Conservation (phyloP, 768 basidiomycete species). For the Chalciporus piperatus region DNA sequence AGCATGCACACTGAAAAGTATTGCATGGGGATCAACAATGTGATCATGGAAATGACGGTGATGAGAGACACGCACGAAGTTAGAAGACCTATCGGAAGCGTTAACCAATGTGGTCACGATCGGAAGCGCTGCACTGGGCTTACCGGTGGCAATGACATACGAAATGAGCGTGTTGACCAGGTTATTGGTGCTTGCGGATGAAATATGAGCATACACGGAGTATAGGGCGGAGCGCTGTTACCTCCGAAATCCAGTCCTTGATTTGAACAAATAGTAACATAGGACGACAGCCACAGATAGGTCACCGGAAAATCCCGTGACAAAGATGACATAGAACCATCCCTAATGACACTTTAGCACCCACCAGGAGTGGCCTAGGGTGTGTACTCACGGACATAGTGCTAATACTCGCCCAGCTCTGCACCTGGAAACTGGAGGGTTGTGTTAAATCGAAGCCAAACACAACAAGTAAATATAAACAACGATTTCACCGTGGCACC, state of each 20-base stretch:
- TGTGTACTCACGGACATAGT: conserved; percentile 36
- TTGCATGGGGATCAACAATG: neutral
- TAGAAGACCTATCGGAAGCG: conserved; percentile 36
- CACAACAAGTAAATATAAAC: conserved; percentile 10
- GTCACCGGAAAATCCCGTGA: conserved; percentile 48
- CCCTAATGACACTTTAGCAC: conserved; percentile 29
- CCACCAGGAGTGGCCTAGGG: neutral
- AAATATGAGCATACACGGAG: neutral
- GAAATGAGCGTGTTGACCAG: conserved; percentile 46
- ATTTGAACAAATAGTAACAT: conserved; percentile 45
- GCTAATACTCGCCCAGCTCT: conserved; percentile 37
- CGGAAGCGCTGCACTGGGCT: conserved; percentile 20
- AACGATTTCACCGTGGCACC: conserved; percentile 55
- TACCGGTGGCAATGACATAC: conserved; percentile 56
- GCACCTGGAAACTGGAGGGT: conserved; percentile 37
- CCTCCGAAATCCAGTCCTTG: conserved; percentile 52
- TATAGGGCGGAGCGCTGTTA: conserved; percentile 15
- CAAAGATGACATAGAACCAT: conserved; percentile 53
- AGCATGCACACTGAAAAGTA: conserved; percentile 43
- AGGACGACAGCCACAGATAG: conserved; percentile 48
- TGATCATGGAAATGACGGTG: neutral
- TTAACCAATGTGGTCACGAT: neutral
- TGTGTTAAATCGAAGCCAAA: neutral
- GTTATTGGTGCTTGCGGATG: conserved; percentile 44
- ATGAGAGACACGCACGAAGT: conserved; percentile 33